These are phyloP conservation scores for Phylloporus scabripes DNA, from an alignment of 768 basidiomycete species.

Conservation along the genomic window DNA sequence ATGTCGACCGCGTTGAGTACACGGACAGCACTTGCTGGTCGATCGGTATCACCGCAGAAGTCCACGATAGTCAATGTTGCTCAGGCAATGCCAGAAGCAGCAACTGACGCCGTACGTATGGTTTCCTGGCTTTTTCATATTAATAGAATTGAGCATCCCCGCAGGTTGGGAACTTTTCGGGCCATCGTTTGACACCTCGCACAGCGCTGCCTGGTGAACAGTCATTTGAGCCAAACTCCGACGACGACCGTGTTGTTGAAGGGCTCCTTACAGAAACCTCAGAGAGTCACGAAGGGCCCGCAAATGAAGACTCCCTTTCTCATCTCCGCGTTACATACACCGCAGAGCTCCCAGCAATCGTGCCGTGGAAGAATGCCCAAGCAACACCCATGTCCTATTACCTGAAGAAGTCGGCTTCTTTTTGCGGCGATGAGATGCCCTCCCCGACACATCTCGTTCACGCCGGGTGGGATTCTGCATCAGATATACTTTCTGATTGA, in stretches of 20 bases:
- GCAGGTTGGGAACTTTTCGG: conserved; percentile 28
- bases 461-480: conserved; percentile 54
- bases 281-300: conserved; percentile 25
- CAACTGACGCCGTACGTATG: conserved; percentile 29
- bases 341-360: conserved; percentile 29
- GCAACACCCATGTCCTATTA: conserved; percentile 34
- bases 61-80: conserved; percentile 16
- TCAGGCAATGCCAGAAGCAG: conserved; percentile 24
- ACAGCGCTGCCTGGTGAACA: conserved; percentile 27
- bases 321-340: conserved; percentile 36
- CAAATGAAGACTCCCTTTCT: conserved; percentile 31
- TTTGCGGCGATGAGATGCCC: conserved; percentile 33
- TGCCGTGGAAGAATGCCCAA: conserved; percentile 31
- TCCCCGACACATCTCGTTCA: conserved; percentile 48
- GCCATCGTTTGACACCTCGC: conserved; percentile 23
- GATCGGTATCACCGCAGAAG: conserved; percentile 33
- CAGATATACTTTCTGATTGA: conserved; percentile 37
- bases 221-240: conserved; percentile 33
- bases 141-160: conserved; percentile 21
- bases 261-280: conserved; percentile 31
- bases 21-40: conserved; percentile 28
- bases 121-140: conserved; percentile 27
- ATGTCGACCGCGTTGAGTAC: conserved; percentile 25
- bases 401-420: conserved; percentile 37
- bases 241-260: conserved; percentile 31